Percentiles rank a stretch among this genome's conserved stretches.
These are phyloP conservation scores for Wickerhamia fluorescens DNA, from an alignment of 805 yeast species.

Conservation along the genomic window DNA sequence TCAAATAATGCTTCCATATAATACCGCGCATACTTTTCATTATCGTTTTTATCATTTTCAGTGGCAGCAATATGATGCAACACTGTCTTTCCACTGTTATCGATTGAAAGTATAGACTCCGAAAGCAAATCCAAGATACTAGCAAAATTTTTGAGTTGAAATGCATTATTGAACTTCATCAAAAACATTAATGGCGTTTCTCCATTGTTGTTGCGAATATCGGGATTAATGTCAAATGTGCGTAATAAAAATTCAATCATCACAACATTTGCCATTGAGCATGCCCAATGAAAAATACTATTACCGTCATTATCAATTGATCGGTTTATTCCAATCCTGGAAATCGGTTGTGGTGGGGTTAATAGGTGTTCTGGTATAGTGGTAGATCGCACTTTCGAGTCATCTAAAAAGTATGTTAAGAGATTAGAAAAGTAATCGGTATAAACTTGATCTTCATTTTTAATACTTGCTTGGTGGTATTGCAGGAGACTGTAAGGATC, in stretches of 20 bases:
- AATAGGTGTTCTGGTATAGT: conserved; percentile 34
- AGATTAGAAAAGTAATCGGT: conserved; percentile 38
- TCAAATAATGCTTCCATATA: conserved; percentile 32
- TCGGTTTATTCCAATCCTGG: conserved; percentile 66
- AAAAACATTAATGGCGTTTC: conserved; percentile 68
- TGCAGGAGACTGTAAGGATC: conserved; percentile 35
- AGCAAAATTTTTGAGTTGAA: conserved; percentile 31
- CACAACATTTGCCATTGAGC: conserved; percentile 74
- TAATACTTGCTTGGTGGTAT: conserved; percentile 29
- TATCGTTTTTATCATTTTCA: conserved; percentile 20
- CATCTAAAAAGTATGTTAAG: conserved; percentile 48
- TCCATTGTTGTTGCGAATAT: conserved; percentile 72
- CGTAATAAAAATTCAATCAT: conserved; percentile 57
- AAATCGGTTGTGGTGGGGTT: conserved; percentile 47
- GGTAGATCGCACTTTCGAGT: conserved; percentile 13
- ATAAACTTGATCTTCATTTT: conserved; percentile 19
- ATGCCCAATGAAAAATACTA: conserved; percentile 92
- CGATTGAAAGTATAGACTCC: conserved; percentile 32
- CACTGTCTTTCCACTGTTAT: conserved; percentile 33
- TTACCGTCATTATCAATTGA: conserved; percentile 92
- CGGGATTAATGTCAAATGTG: conserved; percentile 60
- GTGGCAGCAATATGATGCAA: conserved; percentile 34
- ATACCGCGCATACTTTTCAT: conserved; percentile 31
- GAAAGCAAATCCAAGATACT: conserved; percentile 25
- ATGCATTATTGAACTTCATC: conserved; percentile 34